phyloP scores from a whole-genome alignment of 140 eudicot species.

The Stevia rebaudiana region DNA sequence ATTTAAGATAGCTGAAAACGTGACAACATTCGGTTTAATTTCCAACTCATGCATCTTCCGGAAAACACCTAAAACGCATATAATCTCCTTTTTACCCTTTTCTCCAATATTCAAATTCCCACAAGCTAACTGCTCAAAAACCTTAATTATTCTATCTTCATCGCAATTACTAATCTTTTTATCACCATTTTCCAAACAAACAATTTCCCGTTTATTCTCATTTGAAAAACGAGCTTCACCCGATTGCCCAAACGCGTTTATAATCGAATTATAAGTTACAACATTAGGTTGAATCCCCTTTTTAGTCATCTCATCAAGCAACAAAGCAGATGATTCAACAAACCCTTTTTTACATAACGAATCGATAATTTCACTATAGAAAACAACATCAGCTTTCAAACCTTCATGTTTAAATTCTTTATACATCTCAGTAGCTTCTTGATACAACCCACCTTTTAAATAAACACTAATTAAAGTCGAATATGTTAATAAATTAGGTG shows the following conservation, averaged over 20 bases:
- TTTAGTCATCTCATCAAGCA: slow-evolving; percentile 87
- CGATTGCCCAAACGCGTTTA: slow-evolving; percentile 87
- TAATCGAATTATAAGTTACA: slow-evolving; percentile 88
- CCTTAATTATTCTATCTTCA: slow-evolving; percentile 58
- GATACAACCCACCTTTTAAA: slow-evolving; percentile 67
- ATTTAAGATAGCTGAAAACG: slow-evolving; percentile 91
- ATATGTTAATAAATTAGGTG: slow-evolving; percentile 70
- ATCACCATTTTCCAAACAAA: slow-evolving; percentile 31
- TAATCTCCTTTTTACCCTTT: slow-evolving; percentile 48
- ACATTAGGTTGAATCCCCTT: slow-evolving; percentile 94
- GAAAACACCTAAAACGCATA: slow-evolving; percentile 70
- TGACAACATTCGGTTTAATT: slow-evolving; percentile 93
- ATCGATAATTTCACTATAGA: slow-evolving; percentile 92
- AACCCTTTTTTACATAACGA: slow-evolving; percentile 87
- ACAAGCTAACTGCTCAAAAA: slow-evolving; percentile 66
- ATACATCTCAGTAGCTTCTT: slow-evolving; percentile 68
- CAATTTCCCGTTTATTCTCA: slow-evolving; percentile 23
- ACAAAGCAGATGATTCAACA: slow-evolving; percentile 69
- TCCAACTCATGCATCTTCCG: slow-evolving; percentile 89
- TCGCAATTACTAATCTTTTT: slow-evolving; percentile 23
- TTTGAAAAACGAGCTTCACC: slow-evolving; percentile 22
- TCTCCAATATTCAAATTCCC: slow-evolving; percentile 33
- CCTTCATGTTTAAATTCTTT: slow-evolving; percentile 72
- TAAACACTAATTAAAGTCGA: slow-evolving; percentile 83
- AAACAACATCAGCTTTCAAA: slow-evolving; percentile 90